A percentile compares a stretch with the other conserved stretches of the same genome.
Evolutionary conservation across 192 early-diverging fungal genomes (phyloP).

Genomic region (Coemansia sp.): DNA sequence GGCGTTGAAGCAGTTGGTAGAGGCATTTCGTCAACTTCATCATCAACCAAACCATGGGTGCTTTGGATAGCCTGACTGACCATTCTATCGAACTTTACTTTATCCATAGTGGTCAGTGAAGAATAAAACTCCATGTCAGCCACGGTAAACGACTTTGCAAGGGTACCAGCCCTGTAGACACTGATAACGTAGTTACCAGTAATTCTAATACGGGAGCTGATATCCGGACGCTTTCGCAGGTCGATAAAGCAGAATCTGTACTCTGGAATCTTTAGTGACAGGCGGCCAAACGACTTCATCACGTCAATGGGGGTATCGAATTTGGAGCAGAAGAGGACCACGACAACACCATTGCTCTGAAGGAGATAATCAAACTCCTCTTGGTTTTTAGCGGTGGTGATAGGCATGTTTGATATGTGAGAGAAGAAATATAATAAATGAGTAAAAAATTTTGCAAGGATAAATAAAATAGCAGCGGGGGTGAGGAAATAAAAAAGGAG

Average conservation of each 20-base stretch:
- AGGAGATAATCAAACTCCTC: conserved; percentile 7
- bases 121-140: conserved; percentile 10
- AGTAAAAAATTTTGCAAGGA: not conserved
- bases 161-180: not conserved
- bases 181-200: conserved; percentile 2
- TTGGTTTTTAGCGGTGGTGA: not conserved
- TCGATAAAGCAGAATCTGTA: conserved; percentile 8
- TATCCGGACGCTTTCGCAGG: not conserved
- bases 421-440: not conserved
- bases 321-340: conserved; percentile 2
- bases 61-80: not conserved
- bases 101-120: conserved; percentile 3
- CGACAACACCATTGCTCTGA: not conserved
- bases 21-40: too few relatives aligned
- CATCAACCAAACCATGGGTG: too few relatives aligned
- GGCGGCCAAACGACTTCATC: not conserved
- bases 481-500: too few relatives aligned
- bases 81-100: not conserved
- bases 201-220: not conserved
- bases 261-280: conserved; percentile 5
- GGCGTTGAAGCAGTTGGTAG: not conserved
- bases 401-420: not conserved
- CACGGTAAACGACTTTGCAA: not conserved
- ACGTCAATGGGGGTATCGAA: not conserved
- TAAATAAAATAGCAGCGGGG: too few relatives aligned